phyloP scores from a whole-genome alignment of 345 rosid genomes.

The Camelina hispida region DNA sequence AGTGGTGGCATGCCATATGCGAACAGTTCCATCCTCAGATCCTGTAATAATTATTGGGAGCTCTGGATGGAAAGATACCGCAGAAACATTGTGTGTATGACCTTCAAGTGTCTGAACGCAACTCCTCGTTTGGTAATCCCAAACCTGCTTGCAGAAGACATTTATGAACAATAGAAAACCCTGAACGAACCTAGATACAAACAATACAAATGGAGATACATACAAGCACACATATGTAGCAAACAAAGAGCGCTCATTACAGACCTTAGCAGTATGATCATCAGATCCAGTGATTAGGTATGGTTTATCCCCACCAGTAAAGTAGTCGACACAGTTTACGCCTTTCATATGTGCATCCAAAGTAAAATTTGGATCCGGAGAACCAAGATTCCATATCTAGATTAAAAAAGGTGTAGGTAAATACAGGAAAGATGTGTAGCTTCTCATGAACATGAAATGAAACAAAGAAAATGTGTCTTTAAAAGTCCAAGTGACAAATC shows the following conservation, averaged over 20 bases:
- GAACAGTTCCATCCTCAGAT: constrained; percentile 86
- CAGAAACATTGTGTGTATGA: constrained; percentile 89
- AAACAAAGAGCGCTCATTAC: constrained; percentile 32
- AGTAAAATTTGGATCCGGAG: constrained; percentile 73
- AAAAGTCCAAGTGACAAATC: constrained; percentile 7
- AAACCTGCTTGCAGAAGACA: constrained; percentile 58
- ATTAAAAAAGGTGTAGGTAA: constrained; percentile 26
- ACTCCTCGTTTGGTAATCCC: constrained; percentile 84
- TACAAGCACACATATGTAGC: constrained; percentile 17
- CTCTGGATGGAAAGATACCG: constrained; percentile 82
- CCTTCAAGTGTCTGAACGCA: constrained; percentile 85
- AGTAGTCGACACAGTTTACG: constrained; percentile 84
- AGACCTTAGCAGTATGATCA: constrained; percentile 90
- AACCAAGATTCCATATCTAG: constrained; percentile 93
- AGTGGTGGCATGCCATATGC: constrained; percentile 84
- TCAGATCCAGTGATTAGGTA: constrained; percentile 87
- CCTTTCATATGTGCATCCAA: constrained; percentile 90
- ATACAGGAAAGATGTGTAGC: constrained; percentile 10
- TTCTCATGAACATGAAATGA: constrained; percentile 9
- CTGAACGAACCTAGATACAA: constrained; percentile 26
- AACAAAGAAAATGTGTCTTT: background rate
- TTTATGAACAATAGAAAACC: constrained; percentile 38
- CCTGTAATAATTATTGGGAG: constrained; percentile 83
- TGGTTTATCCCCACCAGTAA: constrained; percentile 71
- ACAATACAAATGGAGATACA: constrained; percentile 25